Conservation (phyloP, 768 basidiomycete genomes). For the Russula emetica region DNA sequence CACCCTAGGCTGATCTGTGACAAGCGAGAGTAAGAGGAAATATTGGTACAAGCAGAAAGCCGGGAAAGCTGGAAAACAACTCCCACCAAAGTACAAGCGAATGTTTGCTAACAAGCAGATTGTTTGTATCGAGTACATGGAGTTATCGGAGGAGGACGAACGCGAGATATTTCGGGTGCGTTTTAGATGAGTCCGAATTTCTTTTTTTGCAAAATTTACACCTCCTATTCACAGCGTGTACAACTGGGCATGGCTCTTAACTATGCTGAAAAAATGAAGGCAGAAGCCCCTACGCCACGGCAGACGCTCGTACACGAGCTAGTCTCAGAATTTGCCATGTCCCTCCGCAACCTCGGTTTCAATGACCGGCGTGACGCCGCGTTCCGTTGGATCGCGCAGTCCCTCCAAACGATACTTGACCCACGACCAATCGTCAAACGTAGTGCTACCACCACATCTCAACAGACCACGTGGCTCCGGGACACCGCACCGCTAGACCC, state of each 20-base stretch:
- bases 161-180: constrained; percentile 36
- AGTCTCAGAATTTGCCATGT: constrained; percentile 24
- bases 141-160: constrained; percentile 31
- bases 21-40: constrained; percentile 30
- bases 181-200: background rate
- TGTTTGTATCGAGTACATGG: constrained; percentile 47
- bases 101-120: constrained; percentile 46
- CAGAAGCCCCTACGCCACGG: constrained; percentile 29
- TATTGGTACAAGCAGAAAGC: constrained; percentile 37
- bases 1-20: background rate
- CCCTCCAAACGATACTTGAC: constrained; percentile 49
- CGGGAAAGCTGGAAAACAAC: constrained; percentile 31
- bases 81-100: constrained; percentile 36
- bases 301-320: constrained; percentile 26
- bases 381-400: constrained; percentile 55
- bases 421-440: constrained; percentile 33
- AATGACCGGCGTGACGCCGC: constrained; percentile 50
- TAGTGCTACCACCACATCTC: constrained; percentile 34
- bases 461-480: constrained; percentile 51
- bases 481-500: constrained; percentile 14
- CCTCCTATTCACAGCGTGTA: constrained; percentile 28
- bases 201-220: background rate
- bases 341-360: constrained; percentile 42
- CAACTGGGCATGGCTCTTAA: constrained; percentile 33
- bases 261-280: constrained; percentile 33